Percentiles rank a stretch among this genome's conserved stretches.
Conservation (phyloP, 371 early-diverging fungal genomes). For the Zychaea mexicana region DNA sequence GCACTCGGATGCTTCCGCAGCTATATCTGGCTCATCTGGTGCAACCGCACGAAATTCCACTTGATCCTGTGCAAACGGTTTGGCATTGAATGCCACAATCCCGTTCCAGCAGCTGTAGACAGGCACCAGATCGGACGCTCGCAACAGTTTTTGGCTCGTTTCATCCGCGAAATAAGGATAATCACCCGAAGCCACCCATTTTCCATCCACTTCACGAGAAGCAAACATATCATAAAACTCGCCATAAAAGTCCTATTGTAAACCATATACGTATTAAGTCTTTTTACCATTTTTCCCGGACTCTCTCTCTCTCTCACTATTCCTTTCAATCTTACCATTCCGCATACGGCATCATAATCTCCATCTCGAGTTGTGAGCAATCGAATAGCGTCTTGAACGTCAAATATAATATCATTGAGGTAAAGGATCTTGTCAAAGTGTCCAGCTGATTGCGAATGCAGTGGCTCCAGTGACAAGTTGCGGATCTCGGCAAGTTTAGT, state of each 20-base stretch:
- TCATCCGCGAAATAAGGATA: constrained; percentile 28
- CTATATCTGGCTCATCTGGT: constrained; percentile 19
- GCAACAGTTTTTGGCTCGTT: constrained; percentile 13
- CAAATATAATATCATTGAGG: constrained; percentile 32
- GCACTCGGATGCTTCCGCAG: constrained; percentile 28
- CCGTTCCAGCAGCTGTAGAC: constrained; percentile 42
- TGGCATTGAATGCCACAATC: constrained; percentile 19
- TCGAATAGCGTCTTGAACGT: constrained; percentile 14
- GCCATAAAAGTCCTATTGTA: constrained; percentile 29
- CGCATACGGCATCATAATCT: constrained; percentile 30
- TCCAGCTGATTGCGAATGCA: constrained; percentile 1
- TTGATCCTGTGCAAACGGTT: constrained; percentile 2
- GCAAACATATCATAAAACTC: constrained; percentile 32
- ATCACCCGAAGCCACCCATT: constrained; percentile 25
- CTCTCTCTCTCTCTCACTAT: too few relatives aligned
- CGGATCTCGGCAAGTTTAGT: constrained; percentile 23
- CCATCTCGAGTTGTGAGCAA: constrained; percentile 21
- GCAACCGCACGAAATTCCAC: constrained; percentile 19
- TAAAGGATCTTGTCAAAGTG: constrained; percentile 24
- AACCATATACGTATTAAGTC: too few relatives aligned
- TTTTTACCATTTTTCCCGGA: too few relatives aligned
- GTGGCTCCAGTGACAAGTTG: constrained; percentile 24
- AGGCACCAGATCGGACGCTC: constrained; percentile 14
- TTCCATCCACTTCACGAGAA: constrained; percentile 24
- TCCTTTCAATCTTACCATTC: constrained; percentile 12